Base-by-base conservation (phyloP, 805 yeast species). In the Candida coquimbonensis region DNA sequence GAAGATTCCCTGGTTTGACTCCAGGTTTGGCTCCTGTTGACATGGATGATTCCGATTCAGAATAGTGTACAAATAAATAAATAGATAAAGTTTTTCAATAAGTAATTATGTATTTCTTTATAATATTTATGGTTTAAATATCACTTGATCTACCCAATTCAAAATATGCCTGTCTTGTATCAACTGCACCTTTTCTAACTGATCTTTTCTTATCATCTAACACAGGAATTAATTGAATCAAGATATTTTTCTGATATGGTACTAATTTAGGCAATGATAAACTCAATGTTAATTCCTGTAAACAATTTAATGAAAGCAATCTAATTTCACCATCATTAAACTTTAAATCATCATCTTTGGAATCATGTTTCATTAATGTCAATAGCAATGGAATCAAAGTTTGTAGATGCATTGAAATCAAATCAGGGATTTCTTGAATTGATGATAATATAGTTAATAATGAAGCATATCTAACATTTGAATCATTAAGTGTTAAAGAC, bases 1-100 rank as follows among this genome's bases (percentile, higher is more conserved):
- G 21, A 13, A 46, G 44, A 39, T 70, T 64, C 48, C 66, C 86
- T 36, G 91, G 93, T 26, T 69, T 86, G 45, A 86, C 95, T 0
- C 95, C 93, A 1, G 95, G 95, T 50, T 72, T 86, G 63, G 95
- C 93, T 1, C 93, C 93, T 31, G 89, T 86, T 24, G 90, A 80
- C 33, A 68, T 72, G 52, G 74, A 77, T 38, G 82, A 78, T 53
- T 80, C 78, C 47, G 78, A 74, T 61, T 58, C 61, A 7, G 38
- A 36, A 13, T 36, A 33, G 17, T 14, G 9, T 16, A 16, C 19
- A n/a, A 16, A 16, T 16, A 17, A 16, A 33, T 33, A 17, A 17
- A 17, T 17, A 17, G 19, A 17, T 17, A 3, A 17, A 17, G 3
- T 17, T 17, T 17, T 3, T 17, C 3, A 17, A 17, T 17, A 17